These are phyloP conservation scores for Termitomyces sp. DNA, from an alignment of 768 basidiomycete species.

Conservation along the genomic window DNA sequence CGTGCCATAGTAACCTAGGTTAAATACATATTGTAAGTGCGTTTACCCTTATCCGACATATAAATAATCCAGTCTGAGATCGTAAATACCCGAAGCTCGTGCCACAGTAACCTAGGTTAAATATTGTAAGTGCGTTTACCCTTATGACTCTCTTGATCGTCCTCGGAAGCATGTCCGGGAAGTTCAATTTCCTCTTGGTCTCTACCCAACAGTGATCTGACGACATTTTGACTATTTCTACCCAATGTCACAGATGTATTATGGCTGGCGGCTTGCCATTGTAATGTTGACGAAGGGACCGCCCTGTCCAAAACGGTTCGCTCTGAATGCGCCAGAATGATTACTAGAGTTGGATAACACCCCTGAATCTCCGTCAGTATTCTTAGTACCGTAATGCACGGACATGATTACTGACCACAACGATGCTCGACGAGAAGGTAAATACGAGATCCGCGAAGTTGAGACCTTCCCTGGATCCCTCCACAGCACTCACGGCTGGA, in stretches of 20 bases:
- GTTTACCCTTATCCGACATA: no score
- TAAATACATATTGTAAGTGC: no score
- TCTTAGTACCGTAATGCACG: no score
- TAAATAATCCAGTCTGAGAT: neutral
- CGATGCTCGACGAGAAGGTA: constrained; percentile 6
- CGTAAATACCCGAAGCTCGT: no score
- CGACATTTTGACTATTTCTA: neutral
- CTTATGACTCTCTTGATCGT: neutral
- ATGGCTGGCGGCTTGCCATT: neutral
- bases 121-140: neutral
- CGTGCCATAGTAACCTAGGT: no score
- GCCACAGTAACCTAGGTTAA: neutral
- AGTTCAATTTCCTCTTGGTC: neutral
- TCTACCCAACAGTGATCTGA: neutral
- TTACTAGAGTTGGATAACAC: constrained; percentile 5
- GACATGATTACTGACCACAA: neutral
- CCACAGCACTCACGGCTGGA: no score
- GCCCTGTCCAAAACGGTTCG: constrained; percentile 1
- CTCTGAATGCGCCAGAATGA: constrained; percentile 1
- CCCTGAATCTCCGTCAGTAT: neutral
- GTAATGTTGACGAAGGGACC: neutral
- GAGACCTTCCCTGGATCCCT: neutral
- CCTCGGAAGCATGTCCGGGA: neutral
- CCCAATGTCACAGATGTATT: neutral
- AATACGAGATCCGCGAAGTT: constrained; percentile 6